Evolutionary conservation across 331 rosid genomes (phyloP), one percentile per base, ranked within the genome.

Genomic region (Cydonia oblonga): DNA sequence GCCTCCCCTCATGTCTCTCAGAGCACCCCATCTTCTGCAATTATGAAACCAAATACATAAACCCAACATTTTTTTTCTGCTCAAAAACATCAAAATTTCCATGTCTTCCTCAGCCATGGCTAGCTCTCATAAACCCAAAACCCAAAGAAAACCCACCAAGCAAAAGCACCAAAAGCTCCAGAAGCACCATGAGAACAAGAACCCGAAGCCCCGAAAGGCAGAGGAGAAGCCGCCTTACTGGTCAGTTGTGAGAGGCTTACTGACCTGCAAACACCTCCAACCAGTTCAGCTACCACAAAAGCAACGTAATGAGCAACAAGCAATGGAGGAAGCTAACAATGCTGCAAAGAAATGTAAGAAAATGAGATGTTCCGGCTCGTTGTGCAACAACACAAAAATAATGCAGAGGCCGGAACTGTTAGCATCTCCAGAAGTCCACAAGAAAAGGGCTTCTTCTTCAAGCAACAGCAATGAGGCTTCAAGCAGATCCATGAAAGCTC

Each of bases 361-460:
- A 73, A 81, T 91, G 96, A 95, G 81, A 75, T 95, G 97, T 75
- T 95, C 99, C 18, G 93, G 96, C n/a, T 95, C 96, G 0, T 80
- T 95, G 13, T 89, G 97, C 62, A 91, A 82, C 75, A 95, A 91
- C 93, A 87, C 97, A 9, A 88, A 85, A 76, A 82, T 91, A 78
- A 83, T 78, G 84, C 87, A 88, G 49, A 84, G 87, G 68, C 91
- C 93, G 12, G 96, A 87, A 77, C 66, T 81, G 54, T 49, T 49
- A 11, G 81, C 74, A 59, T 74, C 85, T 14, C 87, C 92, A 0
- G 90, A 88, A 56, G 68, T 77, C 59, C 90, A 83, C 60, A 88
- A 85, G 82, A 88, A 86, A 82, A 85, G 85, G 80, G 76, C 75
- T 35, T 69, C 77, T 32, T 70, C 81, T 33, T 72, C 81, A 44